Base-by-base conservation (phyloP, 192 early-diverging fungal species). In the Backusella mclennaniae region DNA sequence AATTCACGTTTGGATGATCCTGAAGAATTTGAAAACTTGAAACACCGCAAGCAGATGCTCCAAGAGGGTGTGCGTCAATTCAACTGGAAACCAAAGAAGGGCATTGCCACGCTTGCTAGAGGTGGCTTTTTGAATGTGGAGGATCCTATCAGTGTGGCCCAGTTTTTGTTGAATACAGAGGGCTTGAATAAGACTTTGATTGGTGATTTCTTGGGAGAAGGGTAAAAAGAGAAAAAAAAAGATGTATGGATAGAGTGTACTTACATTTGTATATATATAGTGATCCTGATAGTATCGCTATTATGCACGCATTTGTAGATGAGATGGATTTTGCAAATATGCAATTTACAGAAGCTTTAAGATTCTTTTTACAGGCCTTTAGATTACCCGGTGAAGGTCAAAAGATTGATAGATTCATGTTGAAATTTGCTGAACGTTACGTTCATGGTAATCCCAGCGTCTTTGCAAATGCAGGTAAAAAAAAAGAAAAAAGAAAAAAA, bases 271-370 rank as follows among this genome's bases (percentile, higher is more conserved):
- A 26, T 26, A 14, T 35, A 26, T 39, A 38, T 63, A 90, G 87
- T 67, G 96, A 98, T 35, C 84, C 91, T 23, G 93, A 96, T 74
- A 96, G 96, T 86, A 93, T 98, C 75, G 87, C 92, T 8, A 94
- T 96, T 59, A 98, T 98, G 96, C 96, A 98, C 73, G 93, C 95
- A n/a, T 96, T 97, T 87, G 94, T 98, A 4, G 96, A 98, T 78
- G 86, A 88, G 73, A 93, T 98, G 90, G 90, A 93, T 46, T 97
- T 98, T 75, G 75, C 79, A 46, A 80, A 86, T 6, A 85, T 92
- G 85, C 77, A 74, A 14, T 98, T 97, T 86, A 89, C 93, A 0
- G 87, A 92, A 42, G 96, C 96, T 17, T 81, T 98, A 42, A 86
- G 96, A 26, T 80, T 81, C 36, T 96, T 96, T 77, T 82, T 98